Conservation (phyloP, 1,284 basidiomycete genomes). For the Polyporus tsugae region DNA sequence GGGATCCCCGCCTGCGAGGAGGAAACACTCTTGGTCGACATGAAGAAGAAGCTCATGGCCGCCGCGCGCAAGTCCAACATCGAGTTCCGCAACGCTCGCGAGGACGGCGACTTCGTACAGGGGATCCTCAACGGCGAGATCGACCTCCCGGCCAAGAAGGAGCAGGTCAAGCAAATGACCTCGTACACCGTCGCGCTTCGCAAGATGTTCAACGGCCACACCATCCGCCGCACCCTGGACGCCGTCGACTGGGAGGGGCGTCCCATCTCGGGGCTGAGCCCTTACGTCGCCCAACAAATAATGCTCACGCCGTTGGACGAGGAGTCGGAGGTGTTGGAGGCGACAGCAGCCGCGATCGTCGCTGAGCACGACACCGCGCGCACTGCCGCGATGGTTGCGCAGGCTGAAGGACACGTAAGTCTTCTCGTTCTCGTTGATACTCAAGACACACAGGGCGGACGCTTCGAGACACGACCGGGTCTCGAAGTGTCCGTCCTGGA, state of each 20-base stretch:
- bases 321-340: neutral
- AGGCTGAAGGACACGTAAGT: neutral
- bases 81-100: neutral
- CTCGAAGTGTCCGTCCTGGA: neutral
- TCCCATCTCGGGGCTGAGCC: neutral
- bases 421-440: neutral
- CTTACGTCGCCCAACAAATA: neutral
- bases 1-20: neutral
- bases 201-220: neutral
- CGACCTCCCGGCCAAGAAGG: neutral
- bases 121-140: neutral
- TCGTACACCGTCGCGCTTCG: neutral
- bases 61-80: neutral
- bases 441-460: neutral
- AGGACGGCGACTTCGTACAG: neutral
- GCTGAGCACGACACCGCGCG: neutral
- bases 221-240: neutral
- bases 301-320: neutral
- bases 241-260: neutral
- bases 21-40: neutral
- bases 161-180: neutral
- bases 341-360: neutral
- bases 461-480: neutral
- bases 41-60: neutral
- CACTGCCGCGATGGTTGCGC: neutral